Base-by-base conservation (phyloP, 495 filamentous ascomycete genomes). In the Usnea hakonensis region DNA sequence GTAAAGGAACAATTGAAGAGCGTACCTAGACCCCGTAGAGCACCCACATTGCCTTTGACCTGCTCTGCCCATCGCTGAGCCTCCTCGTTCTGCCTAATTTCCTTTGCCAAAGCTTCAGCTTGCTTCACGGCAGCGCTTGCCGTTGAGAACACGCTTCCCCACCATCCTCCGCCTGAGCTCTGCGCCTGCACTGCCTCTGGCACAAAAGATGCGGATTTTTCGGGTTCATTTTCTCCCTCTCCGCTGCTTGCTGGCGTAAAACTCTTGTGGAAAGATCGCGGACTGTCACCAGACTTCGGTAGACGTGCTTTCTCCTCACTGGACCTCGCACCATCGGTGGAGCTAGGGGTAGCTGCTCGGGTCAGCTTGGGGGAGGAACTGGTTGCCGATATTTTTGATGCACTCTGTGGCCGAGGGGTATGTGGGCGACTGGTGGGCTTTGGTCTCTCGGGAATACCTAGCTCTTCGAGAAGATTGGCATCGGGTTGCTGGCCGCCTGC, bases 41-140 rank as follows among this genome's bases (percentile, higher is more conserved):
- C 89, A 36, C 88, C 89, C 26, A 95, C 90, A 72, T 97, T 97
- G 48, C 91, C 92, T 71, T 87, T 88, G 44, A 97, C 89, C 71
- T 97, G 93, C 62, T 92, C 88, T 8, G 91, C 94, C 94, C 94
- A 97, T 74, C 88, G 86, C 75, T 91, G 90, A 44, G 92, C 94
- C 72, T 98, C 94, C 74, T 98, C 91, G 63, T 96, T 96, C 68
- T 91, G 88, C 71, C 95, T 90, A 44, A 97, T 91, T 71, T 96
- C 91, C 70, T 95, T 95, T 55, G 95, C 91, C 1, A 91, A 85
- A 19, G 86, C 90, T 73, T 97, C 91, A 36, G 95, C 94, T 71
- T 91, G 90, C 80, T 95, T 96, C 74, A 96, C 89, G 48, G 93
- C 95, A 38, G 91, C 90, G 46, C 68, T 78, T 30, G 84, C 83